These are phyloP conservation scores for Physaria fendleri DNA, from an alignment of 345 rosid genomes.

Conservation along the genomic window DNA sequence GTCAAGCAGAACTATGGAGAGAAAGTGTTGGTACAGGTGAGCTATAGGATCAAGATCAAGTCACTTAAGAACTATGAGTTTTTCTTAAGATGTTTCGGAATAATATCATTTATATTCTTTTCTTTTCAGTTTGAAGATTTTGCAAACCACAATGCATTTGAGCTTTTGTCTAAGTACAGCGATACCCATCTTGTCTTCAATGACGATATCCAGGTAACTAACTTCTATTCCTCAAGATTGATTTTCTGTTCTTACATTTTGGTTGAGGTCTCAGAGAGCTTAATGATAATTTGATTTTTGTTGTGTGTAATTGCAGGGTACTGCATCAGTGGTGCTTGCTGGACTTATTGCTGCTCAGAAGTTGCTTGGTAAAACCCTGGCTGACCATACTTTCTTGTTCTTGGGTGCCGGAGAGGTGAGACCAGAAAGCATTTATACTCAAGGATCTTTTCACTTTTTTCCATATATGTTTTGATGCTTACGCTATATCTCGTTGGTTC, in stretches of 20 bases:
- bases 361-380: conserved; percentile 57
- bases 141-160: conserved; percentile 98
- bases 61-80: neutral
- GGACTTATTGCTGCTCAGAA: conserved; percentile 79
- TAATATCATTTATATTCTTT: neutral
- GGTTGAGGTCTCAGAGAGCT: neutral
- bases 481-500: conserved; percentile 2
- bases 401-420: conserved; percentile 98
- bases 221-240: neutral
- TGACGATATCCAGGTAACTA: conserved; percentile 95
- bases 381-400: conserved; percentile 86
- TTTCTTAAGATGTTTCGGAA: neutral
- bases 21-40: conserved; percentile 86
- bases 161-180: conserved; percentile 68
- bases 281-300: conserved; percentile 7
- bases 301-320: conserved; percentile 53
- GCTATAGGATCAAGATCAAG: conserved; percentile 10
- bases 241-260: neutral
- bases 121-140: conserved; percentile 92
- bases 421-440: conserved; percentile 1
- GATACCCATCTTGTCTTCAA: conserved; percentile 88
- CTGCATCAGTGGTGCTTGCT: conserved; percentile 92
- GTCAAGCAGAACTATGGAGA: conserved; percentile 96
- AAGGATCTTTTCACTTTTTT: neutral
- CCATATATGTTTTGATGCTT: neutral